phyloP scores from a whole-genome alignment of 352 stramenopile species.

The Globisporangium ultimum region DNA sequence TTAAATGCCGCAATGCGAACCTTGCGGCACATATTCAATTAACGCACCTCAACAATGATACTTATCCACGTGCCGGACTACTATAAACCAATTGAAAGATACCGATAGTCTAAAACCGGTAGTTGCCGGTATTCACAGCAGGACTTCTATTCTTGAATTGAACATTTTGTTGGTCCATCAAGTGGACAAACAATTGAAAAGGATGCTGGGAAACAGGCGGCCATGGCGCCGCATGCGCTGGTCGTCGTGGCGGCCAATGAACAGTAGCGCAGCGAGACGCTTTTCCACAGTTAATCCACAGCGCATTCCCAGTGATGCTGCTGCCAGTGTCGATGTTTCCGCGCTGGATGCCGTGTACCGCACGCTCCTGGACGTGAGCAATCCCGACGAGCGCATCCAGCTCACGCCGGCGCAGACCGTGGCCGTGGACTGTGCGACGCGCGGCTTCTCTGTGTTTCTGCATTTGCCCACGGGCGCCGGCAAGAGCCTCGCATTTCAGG shows the following conservation, averaged over 20 bases:
- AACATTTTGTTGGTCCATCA: no score
- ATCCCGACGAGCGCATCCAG: constrained; percentile 14
- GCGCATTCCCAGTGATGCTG: constrained; percentile 3
- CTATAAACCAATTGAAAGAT: no score
- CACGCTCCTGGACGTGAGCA: constrained; percentile 30
- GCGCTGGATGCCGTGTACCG: constrained; percentile 38
- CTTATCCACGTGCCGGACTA: no score
- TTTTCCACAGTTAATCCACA: not conserved
- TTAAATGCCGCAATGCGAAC: not conserved
- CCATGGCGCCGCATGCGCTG: not conserved
- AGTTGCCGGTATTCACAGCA: no score
- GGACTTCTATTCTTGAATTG: no score
- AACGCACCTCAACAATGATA: no score
- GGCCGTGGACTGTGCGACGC: constrained; percentile 36
- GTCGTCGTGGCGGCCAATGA: not conserved
- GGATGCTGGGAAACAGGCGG: no score
- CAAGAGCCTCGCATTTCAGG: constrained; percentile 82
- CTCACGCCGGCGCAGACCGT: constrained; percentile 39
- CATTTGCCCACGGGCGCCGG: constrained; percentile 72
- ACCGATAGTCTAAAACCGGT: no score
- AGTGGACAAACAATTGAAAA: no score
- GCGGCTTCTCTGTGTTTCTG: constrained; percentile 68
- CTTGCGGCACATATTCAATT: not conserved
- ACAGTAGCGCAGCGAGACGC: not conserved
- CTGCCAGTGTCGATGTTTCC: constrained; percentile 14